Percentiles rank a stretch among this genome's conserved stretches.
These are phyloP conservation scores for Moniliophthora roreri DNA, from an alignment of 1,284 basidiomycete species.

Conservation along the genomic window DNA sequence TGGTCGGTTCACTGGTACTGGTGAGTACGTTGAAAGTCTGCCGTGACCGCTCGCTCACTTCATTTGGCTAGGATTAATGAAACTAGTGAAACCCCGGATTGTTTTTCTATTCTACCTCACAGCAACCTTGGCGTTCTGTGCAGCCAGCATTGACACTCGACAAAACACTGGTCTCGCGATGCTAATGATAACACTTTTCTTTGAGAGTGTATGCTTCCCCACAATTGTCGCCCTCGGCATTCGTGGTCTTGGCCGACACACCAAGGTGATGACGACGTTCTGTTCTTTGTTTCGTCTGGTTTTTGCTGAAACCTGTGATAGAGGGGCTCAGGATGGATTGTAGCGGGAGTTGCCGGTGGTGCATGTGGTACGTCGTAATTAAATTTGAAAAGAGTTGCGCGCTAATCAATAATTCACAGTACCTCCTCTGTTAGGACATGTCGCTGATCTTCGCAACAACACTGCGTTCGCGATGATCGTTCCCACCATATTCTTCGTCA, in stretches of 20 bases:
- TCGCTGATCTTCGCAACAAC: constrained; percentile 30
- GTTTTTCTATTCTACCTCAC: constrained; percentile 30
- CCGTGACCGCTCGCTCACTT: too few relatives aligned
- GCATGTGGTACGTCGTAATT: constrained; percentile 24
- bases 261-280: constrained; percentile 20
- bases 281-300: neutral
- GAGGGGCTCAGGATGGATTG: constrained; percentile 31
- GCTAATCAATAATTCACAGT: constrained; percentile 18
- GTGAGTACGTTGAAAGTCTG: too few relatives aligned
- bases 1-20: constrained; percentile 30
- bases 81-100: constrained; percentile 26
- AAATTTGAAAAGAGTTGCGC: neutral
- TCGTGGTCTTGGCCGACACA: constrained; percentile 31
- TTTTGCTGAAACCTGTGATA: neutral
- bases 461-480: constrained; percentile 33
- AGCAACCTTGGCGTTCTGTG: constrained; percentile 27
- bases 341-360: constrained; percentile 32
- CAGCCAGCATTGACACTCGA: constrained; percentile 28
- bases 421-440: constrained; percentile 29
- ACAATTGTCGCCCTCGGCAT: constrained; percentile 35
- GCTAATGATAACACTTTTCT: constrained; percentile 32
- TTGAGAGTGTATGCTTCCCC: constrained; percentile 36
- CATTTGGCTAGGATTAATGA: constrained; percentile 26
- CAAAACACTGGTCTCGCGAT: constrained; percentile 31
- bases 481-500: constrained; percentile 29